Evolutionary conservation across 306 rosid genomes (phyloP).

Genomic region (Luffa aegyptiaca): DNA sequence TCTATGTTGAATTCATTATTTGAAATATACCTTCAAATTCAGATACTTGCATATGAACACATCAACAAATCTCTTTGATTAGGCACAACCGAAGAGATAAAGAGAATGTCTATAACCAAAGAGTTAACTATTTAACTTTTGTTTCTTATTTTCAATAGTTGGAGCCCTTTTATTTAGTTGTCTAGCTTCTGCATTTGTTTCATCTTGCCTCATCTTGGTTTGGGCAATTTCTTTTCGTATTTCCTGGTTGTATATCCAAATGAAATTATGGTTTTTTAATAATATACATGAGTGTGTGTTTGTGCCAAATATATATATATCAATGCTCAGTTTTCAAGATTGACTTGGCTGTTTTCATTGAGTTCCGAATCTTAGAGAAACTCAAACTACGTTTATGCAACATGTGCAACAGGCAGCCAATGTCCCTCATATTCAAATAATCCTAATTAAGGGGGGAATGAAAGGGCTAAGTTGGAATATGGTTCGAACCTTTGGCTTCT

Average conservation of each 20-base stretch:
- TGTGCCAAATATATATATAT: too few relatives aligned
- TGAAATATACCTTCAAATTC: neutral
- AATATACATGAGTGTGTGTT: too few relatives aligned
- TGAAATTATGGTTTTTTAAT: too few relatives aligned
- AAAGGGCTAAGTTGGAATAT: neutral
- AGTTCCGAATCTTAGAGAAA: neutral
- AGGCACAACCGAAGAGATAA: neutral
- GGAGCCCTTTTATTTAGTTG: neutral
- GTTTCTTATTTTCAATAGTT: neutral
- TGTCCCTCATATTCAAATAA: neutral
- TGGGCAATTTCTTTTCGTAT: neutral
- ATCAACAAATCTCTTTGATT: neutral
- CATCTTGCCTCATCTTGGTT: neutral
- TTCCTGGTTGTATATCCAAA: neutral
- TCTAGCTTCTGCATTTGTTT: neutral
- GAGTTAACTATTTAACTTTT: neutral
- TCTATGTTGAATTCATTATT: neutral
- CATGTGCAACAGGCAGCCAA: neutral
- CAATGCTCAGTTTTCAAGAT: neutral
- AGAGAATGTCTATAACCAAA: neutral
- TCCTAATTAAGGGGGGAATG: neutral
- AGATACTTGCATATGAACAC: neutral
- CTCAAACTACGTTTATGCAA: neutral
- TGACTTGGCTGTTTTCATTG: neutral
- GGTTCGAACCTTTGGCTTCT: conserved; percentile 48